A percentile compares a stretch with the other conserved stretches of the same genome.
These are phyloP conservation scores for Wickerhamomyces bisporus DNA, from an alignment of 805 yeast species.

Conservation along the genomic window DNA sequence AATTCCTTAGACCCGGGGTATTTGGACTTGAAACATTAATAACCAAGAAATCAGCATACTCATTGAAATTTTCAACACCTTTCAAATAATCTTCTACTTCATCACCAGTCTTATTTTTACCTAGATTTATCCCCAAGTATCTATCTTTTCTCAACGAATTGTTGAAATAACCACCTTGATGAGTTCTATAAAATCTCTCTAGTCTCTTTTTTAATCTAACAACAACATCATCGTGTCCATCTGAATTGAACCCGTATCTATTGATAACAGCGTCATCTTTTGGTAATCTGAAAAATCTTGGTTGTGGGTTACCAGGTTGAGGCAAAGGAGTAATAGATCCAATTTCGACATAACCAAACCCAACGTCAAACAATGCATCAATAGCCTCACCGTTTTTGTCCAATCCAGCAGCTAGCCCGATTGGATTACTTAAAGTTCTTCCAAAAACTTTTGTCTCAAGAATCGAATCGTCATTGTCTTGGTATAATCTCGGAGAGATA, in stretches of 20 bases:
- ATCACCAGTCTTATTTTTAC: conserved; percentile 90
- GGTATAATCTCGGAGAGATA: conserved; percentile 53
- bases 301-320: conserved; percentile 93
- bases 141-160: conserved; percentile 57
- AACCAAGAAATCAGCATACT: conserved; percentile 82
- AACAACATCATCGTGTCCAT: conserved; percentile 74
- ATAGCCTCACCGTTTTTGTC: conserved; percentile 92
- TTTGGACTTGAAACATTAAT: conserved; percentile 93
- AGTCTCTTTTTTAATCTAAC: conserved; percentile 64
- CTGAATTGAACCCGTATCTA: conserved; percentile 91
- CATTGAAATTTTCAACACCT: conserved; percentile 80
- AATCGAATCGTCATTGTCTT: conserved; percentile 45
- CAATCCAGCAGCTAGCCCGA: conserved; percentile 94
- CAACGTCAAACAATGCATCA: conserved; percentile 69
- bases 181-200: conserved; percentile 28
- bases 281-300: conserved; percentile 83
- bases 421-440: conserved; percentile 59
- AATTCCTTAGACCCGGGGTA: conserved; percentile 88
- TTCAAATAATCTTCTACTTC: conserved; percentile 79
- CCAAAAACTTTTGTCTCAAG: conserved; percentile 65
- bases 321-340: conserved; percentile 92
- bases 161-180: conserved; percentile 23
- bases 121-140: conserved; percentile 77
- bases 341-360: conserved; percentile 87
- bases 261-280: conserved; percentile 88